Conservation (phyloP, 2,329 filamentous ascomycete species). For the Alternaria sp. region DNA sequence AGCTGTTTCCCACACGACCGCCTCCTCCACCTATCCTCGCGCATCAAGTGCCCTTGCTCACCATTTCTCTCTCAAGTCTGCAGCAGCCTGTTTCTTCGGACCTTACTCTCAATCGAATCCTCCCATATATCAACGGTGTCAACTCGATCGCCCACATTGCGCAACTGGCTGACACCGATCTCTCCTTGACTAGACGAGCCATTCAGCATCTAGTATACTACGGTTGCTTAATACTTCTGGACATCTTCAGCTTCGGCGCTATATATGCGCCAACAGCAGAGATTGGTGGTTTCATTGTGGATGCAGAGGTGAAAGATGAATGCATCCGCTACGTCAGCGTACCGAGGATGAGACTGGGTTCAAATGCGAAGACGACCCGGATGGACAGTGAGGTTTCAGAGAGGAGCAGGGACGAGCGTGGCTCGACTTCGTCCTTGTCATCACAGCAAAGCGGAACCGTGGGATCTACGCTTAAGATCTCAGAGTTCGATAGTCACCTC, state of each 20-base stretch:
- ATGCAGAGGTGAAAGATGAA: constrained; percentile 82
- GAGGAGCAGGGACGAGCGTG: constrained; percentile 29
- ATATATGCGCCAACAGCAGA: constrained; percentile 86
- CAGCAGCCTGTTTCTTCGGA: constrained; percentile 68
- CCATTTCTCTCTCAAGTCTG: constrained; percentile 57
- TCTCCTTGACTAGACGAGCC: constrained; percentile 84
- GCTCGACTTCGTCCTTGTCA: constrained; percentile 36
- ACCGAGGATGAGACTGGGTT: constrained; percentile 47
- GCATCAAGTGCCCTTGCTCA: constrained; percentile 88
- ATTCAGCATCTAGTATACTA: constrained; percentile 93
- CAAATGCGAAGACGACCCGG: constrained; percentile 24
- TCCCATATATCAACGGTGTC: constrained; percentile 88
- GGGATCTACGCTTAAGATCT: constrained; percentile 25
- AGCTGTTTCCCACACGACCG: constrained; percentile 85
- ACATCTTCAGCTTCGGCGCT: constrained; percentile 92
- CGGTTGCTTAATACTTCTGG: constrained; percentile 85
- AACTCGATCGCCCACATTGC: constrained; percentile 89
- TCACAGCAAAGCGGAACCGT: constrained; percentile 30
- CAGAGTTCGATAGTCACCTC: constrained; percentile 24
- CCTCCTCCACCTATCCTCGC: constrained; percentile 79
- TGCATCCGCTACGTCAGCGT: constrained; percentile 79
- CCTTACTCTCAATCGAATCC: constrained; percentile 78
- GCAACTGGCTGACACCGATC: constrained; percentile 81
- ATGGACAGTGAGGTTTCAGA: constrained; percentile 32
- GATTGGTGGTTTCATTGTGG: constrained; percentile 79